Evolutionary conservation across 208 protist genomes (phyloP), one percentile per base, ranked within the genome.

Genomic region (Dictyostelium gargantuum): DNA sequence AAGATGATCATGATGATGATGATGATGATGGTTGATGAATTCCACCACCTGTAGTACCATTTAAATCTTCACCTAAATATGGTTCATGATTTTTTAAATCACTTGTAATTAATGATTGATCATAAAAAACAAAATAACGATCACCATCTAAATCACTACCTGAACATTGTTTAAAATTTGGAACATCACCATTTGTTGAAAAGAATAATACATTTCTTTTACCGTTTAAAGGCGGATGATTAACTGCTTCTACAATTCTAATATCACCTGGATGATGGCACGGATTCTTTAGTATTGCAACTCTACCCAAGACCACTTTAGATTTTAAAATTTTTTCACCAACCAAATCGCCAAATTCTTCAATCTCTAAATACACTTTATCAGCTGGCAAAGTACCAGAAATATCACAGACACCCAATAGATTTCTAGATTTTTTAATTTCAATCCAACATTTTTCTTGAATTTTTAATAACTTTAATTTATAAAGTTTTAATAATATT

Each of bases 101-200:
- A 13, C 17, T 21, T 8, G 38, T 42, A 15, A 91, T 42, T 38
- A 91, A 54, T 3, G 32, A 26, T 42, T 61, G 6, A 23, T 93
- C 73, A 46, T 76, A 93, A 35, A 54, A 9, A 5, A 94, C 61
- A 58, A 91, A 91, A 63, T 85, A 94, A 26, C 56, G n/a, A 50
- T 94, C 92, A 56, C 92, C 92, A 61, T 94, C 92, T 23, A 94
- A 50, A 82, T 94, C 92, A 44, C 29, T 15, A 29, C 92, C 92
- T 44, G 73, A 79, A 13, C 35, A 85, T 48, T 91, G 15, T n/a
- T 85, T 61, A 56, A 70, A 75, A 6, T 63, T 35, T n/a, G 92
- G 92, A 10, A 80, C 29, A 19, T 23, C 10, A 1, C 92, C 84
- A 26, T 82, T 15, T 35, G 46, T 35, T 46, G 92, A 80, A 48